A percentile compares a stretch with the other conserved stretches of the same genome.
phyloP scores from a whole-genome alignment of 2,329 filamentous ascomycete genomes.

The Alternaria brassicicola region DNA sequence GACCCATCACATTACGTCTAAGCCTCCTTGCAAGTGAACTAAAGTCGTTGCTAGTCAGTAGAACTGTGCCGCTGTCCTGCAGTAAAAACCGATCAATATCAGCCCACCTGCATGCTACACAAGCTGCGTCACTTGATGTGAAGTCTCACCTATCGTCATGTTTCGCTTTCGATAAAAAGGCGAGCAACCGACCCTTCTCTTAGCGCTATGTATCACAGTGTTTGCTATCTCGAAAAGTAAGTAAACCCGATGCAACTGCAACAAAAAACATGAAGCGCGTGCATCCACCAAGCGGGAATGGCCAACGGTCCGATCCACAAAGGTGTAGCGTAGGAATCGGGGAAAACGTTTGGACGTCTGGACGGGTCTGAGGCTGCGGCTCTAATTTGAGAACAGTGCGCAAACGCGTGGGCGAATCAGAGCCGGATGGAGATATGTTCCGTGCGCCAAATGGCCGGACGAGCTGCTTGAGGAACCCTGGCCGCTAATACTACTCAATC shows the following conservation, averaged over 20 bases:
- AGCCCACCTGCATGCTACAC: constrained; percentile 7
- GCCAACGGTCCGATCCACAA: constrained; percentile 3
- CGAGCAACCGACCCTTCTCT: neutral
- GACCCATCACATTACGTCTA: neutral
- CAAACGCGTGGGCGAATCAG: constrained; percentile 1
- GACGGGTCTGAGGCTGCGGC: neutral
- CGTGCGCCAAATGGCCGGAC: neutral
- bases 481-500: neutral
- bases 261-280: neutral
- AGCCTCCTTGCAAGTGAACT: neutral
- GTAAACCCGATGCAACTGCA: constrained; percentile 4
- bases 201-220: neutral
- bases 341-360: constrained; percentile 5
- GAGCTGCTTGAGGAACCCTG: neutral
- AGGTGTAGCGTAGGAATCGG: constrained; percentile 4
- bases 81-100: constrained; percentile 6
- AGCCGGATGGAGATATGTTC: neutral
- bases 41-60: constrained; percentile 5
- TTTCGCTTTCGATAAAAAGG: neutral
- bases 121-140: neutral
- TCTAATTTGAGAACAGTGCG: neutral
- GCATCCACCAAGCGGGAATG: neutral
- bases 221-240: constrained; percentile 5
- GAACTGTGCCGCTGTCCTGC: constrained; percentile 15
- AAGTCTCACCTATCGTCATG: neutral